Percentiles rank a stretch among this genome's conserved stretches.
Evolutionary conservation across 2,329 filamentous ascomycete species (phyloP).

Genomic region (Colletotrichum somersetense): DNA sequence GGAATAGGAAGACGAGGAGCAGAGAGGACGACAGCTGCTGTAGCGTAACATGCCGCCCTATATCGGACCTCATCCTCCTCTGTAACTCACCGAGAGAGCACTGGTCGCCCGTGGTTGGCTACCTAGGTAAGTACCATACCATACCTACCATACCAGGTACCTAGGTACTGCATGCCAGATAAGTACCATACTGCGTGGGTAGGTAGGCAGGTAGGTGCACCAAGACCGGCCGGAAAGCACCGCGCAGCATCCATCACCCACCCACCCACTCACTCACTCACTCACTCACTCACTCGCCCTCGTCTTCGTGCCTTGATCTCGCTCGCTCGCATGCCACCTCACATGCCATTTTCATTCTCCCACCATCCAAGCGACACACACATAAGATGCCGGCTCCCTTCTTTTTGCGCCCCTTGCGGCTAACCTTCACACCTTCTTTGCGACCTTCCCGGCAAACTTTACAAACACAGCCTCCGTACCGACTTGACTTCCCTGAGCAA

Average conservation of each 20-base stretch:
- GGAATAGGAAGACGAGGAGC: background rate
- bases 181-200: too few relatives aligned
- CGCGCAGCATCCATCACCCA: background rate
- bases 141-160: too few relatives aligned
- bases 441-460: constrained; percentile 8
- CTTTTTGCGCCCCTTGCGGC: background rate
- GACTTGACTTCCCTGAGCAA: background rate
- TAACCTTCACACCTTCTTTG: background rate
- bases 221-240: too few relatives aligned
- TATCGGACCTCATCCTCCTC: constrained; percentile 19
- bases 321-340: background rate
- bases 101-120: constrained; percentile 4
- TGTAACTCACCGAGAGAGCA: constrained; percentile 30
- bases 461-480: constrained; percentile 26
- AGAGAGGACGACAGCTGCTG: too few relatives aligned
- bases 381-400: constrained; percentile 16
- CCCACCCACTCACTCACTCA: background rate
- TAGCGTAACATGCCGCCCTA: constrained; percentile 2
- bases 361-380: constrained; percentile 1
- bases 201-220: too few relatives aligned
- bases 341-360: constrained; percentile 21
- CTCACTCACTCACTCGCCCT: constrained; percentile 7
- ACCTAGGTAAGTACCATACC: too few relatives aligned
- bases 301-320: background rate
- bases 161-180: too few relatives aligned